A percentile compares a stretch with the other conserved stretches of the same genome.
Evolutionary conservation across 2,329 filamentous ascomycete species (phyloP).

Genomic region (Mycosphaerelloides madeirae): DNA sequence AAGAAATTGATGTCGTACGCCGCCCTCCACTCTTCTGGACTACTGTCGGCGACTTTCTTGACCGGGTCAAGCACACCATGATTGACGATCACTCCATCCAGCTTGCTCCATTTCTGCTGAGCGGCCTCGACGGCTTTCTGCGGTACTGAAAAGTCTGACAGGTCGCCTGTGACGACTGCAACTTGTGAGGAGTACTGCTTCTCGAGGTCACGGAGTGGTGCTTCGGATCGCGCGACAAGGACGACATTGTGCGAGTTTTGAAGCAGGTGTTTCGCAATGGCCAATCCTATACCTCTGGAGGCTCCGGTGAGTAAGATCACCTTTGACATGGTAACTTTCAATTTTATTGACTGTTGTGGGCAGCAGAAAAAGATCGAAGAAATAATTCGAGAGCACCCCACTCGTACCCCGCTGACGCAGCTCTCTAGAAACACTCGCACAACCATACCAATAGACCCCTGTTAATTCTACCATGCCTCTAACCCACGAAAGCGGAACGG

Average conservation of each 20-base stretch:
- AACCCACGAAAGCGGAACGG: constrained; percentile 36
- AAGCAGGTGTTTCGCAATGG: constrained; percentile 58
- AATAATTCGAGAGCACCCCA: background rate
- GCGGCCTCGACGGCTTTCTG: constrained; percentile 62
- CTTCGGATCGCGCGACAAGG: constrained; percentile 51
- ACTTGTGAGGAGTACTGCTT: constrained; percentile 50
- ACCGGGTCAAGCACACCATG: constrained; percentile 79
- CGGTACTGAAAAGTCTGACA: constrained; percentile 51
- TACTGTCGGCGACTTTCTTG: constrained; percentile 61
- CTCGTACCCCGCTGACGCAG: background rate
- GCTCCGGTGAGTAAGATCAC: constrained; percentile 57
- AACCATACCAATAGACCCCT: background rate
- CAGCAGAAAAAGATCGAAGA: background rate
- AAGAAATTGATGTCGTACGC: constrained; percentile 84
- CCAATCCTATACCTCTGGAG: constrained; percentile 61
- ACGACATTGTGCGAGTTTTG: constrained; percentile 50
- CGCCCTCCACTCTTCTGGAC: constrained; percentile 68
- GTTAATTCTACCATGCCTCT: background rate
- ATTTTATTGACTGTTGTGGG: background rate
- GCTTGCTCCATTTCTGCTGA: constrained; percentile 55
- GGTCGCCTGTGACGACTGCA: constrained; percentile 54
- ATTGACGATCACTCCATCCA: constrained; percentile 84
- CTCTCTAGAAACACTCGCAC: no score
- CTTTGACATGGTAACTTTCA: constrained; percentile 29
- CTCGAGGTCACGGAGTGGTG: constrained; percentile 52